Base-by-base conservation (phyloP, 768 basidiomycete genomes). In the Boletus reticulatus region DNA sequence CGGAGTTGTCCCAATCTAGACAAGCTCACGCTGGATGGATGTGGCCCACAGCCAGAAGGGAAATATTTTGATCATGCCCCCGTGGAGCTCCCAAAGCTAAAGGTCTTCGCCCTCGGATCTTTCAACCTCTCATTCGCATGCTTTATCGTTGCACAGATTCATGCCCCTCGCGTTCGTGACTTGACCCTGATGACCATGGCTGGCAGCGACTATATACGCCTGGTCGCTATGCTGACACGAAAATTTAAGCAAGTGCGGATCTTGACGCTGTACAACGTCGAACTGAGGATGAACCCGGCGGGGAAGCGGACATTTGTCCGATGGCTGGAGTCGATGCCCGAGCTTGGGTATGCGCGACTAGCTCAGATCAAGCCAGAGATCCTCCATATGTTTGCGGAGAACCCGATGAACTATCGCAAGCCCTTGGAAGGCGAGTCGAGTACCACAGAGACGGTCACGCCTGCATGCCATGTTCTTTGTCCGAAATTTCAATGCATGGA, bases 1-100 rank as follows among this genome's bases (percentile, higher is more conserved):
- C 51, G 51, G 11, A 70, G 63, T 44, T 85, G 77, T 53, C 81
- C 83, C 14, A 69, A 69, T 8, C 66, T 91, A 24, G 67, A 67
- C 49, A 84, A 83, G 51, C 74, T 91, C 42, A 74, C 80, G 17
- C 62, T 90, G 36, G 83, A 88, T 62, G 82, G 82, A 48, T 85
- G 84, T 27, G 85, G 86, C 6, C 85, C 87, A 20, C 59, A 64
- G 44, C 66, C 52, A 31, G 55, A 67, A 41, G 57, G 65, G 51
- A 75, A 65, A 60, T 54, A 65, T 47, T 57, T 66, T 47, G 62
- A 63, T 32, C 64, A 65, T 22, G 45, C 59, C 48, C 80, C 84
- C 6, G 64, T 89, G 53, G 54, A 67, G 6, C 78, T 89, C 48
- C 76, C 73, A 12, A 61, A 73, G 31, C 75, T 90, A 13, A 77